Evolutionary conservation across 306 rosid species (phyloP).

Genomic region (Vigna nakashimae): DNA sequence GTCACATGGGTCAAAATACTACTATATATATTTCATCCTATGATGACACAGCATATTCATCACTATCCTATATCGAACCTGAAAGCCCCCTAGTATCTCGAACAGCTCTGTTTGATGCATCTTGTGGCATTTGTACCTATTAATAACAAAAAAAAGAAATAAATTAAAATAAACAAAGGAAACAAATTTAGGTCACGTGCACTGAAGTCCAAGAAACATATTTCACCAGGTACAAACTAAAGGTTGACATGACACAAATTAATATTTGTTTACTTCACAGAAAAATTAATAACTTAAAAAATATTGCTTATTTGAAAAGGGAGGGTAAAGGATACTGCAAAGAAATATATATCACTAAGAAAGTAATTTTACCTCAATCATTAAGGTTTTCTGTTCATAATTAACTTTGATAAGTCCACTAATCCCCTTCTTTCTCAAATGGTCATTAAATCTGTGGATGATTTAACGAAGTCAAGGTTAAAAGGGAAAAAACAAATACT

Average conservation of each 20-base stretch:
- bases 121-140: constrained; percentile 97
- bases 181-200: constrained; percentile 12
- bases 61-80: constrained; percentile 57
- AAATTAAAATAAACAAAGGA: constrained; percentile 4
- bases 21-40: constrained; percentile 3
- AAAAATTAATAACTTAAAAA: neutral
- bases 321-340: neutral
- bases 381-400: constrained; percentile 76
- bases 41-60: constrained; percentile 35
- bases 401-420: constrained; percentile 74
- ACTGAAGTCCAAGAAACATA: constrained; percentile 35
- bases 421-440: constrained; percentile 87
- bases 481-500: neutral
- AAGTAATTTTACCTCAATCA: constrained; percentile 74
- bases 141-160: constrained; percentile 28
- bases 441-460: constrained; percentile 71
- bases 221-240: constrained; percentile 16
- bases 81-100: constrained; percentile 91
- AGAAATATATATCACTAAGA: constrained; percentile 5
- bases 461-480: constrained; percentile 7
- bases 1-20: too few species aligned
- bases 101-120: constrained; percentile 79
- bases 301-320: neutral
- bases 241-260: constrained; percentile 3
- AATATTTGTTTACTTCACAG: neutral